A percentile compares a stretch with the other conserved stretches of the same genome.
These are phyloP conservation scores for Lanmaoa rubissima DNA, from an alignment of 768 basidiomycete genomes.

Conservation along the genomic window DNA sequence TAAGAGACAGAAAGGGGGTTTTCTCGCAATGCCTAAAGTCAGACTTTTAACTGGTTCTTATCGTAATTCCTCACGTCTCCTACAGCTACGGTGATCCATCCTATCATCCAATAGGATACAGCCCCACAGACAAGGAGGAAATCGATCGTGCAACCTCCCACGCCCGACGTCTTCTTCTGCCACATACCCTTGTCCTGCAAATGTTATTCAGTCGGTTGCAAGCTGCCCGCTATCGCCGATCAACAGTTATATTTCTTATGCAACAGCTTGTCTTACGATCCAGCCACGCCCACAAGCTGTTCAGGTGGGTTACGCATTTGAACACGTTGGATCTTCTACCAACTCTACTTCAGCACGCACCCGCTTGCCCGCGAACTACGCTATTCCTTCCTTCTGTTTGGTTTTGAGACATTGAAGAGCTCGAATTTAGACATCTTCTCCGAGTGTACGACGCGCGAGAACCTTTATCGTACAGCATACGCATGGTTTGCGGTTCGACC, in stretches of 20 bases:
- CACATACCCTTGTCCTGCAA: conserved; percentile 81
- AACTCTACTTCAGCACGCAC: conserved; percentile 63
- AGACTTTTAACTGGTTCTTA: conserved; percentile 11
- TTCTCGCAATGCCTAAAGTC: conserved; percentile 84
- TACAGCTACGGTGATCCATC: conserved; percentile 86
- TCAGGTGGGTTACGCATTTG: conserved; percentile 58
- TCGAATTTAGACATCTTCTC: conserved; percentile 81
- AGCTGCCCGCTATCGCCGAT: conserved; percentile 85
- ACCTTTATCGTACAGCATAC: conserved; percentile 77
- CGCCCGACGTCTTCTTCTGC: conserved; percentile 74
- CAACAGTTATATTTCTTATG: conserved; percentile 81
- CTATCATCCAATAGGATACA: conserved; percentile 79
- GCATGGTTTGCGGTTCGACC: conserved; percentile 94
- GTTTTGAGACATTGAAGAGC: conserved; percentile 87
- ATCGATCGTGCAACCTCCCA: conserved; percentile 71
- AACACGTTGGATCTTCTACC: not conserved
- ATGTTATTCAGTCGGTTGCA: conserved; percentile 92
- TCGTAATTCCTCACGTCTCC: conserved; percentile 7
- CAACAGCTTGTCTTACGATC: conserved; percentile 85
- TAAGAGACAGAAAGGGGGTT: conserved; percentile 74
- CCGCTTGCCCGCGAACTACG: conserved; percentile 87
- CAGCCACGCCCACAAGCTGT: conserved; percentile 57
- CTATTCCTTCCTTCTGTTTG: conserved; percentile 89
- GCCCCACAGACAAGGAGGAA: conserved; percentile 82
- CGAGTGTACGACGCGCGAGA: conserved; percentile 72